Evolutionary conservation across 164 flowering plant genomes (phyloP).

Genomic region (Vitis amurensis): DNA sequence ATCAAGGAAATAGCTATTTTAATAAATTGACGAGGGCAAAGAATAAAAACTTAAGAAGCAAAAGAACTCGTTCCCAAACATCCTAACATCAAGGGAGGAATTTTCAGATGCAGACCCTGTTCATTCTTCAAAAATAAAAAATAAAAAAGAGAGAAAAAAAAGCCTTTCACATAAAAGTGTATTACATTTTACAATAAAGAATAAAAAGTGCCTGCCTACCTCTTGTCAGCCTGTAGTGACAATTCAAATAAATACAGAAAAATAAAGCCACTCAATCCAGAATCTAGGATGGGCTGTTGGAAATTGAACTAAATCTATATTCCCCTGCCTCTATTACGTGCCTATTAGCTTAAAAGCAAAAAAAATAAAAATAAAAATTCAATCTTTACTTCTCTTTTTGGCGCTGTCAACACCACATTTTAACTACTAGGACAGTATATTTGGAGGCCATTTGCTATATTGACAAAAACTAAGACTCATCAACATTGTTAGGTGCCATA

Average conservation of each 20-base stretch:
- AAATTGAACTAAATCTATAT: background rate
- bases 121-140: too few species aligned
- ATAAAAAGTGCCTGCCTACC: background rate
- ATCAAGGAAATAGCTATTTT: too few species aligned
- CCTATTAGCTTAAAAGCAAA: too few species aligned
- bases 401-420: too few species aligned
- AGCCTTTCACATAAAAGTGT: background rate
- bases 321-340: conserved; percentile 1
- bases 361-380: too few species aligned
- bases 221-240: conserved; percentile 4
- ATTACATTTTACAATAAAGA: background rate
- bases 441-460: background rate
- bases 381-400: too few species aligned
- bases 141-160: background rate
- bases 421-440: too few species aligned
- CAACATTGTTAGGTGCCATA: conserved; percentile 25
- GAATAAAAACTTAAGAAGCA: too few species aligned
- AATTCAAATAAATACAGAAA: conserved; percentile 1
- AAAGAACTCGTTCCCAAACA: too few species aligned
- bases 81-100: too few species aligned
- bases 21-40: too few species aligned
- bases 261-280: background rate
- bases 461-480: conserved; percentile 12
- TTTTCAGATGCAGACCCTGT: too few species aligned
- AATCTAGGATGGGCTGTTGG: background rate